Evolutionary conservation across 257 asterid species (phyloP), one percentile per base, ranked within the genome.

Genomic region (Solanum microdontum): DNA sequence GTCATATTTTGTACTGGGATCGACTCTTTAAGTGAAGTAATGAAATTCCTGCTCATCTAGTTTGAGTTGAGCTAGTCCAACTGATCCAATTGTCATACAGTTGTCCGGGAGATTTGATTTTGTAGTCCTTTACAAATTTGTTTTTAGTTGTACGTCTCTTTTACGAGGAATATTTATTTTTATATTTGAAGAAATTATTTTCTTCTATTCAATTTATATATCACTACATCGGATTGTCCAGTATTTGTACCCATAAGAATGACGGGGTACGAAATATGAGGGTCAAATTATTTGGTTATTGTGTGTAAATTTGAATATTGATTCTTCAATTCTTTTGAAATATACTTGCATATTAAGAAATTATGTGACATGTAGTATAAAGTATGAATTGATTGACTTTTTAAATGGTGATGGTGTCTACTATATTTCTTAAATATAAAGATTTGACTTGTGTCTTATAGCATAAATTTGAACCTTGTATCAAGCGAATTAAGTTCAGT

Each of bases 171-270:
- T 58, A 1, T 58, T 21, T 21, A 0, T 21, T 3, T 21, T 21
- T 58, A 0, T 21, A 58, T 8, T 1, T 1, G 11, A 58, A 58
- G 1, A 55, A 17, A 2, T 1, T 55, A 2, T 55, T 55, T 17
- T 55, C 9, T 48, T 55, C 4, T 0, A 19, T 7, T 55, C 64
- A 55, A 1, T 55, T 55, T 55, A 17, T 55, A 7, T 5, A 6
- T 55, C 0, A 4, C 64, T 0, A 6, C 0, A 51, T 51, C 24
- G 0, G 0, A 7, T 55, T 7, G 66, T 55, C 9, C 1, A 51
- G 55, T 45, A 0, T 45, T 45, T 0, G 55, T 45, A 45, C 17
- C 55, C 0, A 4, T 45, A 13, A 19, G 11, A 55, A 19, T 19
- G 66, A 19, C 11, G 66, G 24, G 66, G 66, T 19, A 55, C 24